Conservation (phyloP, 345 rosid genomes). For the Eucalyptus shirleyi region DNA sequence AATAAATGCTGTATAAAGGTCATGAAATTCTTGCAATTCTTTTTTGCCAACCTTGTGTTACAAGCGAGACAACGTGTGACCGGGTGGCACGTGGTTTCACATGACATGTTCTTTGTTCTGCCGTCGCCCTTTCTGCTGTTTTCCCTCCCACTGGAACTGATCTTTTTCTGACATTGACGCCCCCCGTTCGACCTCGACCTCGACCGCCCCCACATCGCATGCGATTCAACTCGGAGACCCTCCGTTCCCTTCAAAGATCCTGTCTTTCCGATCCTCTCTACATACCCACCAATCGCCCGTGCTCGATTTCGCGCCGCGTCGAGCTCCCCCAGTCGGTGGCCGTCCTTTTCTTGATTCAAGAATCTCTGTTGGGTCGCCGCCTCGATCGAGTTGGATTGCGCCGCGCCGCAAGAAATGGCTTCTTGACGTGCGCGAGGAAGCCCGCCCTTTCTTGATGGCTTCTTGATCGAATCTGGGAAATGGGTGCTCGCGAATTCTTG, state of each 20-base stretch:
- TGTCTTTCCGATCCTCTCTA: neutral
- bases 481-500: constrained; percentile 13
- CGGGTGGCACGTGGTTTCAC: neutral
- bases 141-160: neutral
- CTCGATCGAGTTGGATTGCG: neutral
- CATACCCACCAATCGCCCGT: neutral
- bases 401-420: neutral
- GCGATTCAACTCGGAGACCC: neutral
- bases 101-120: neutral
- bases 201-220: no score
- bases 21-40: no score
- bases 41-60: neutral
- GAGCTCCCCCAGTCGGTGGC: neutral
- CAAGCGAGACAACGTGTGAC: neutral
- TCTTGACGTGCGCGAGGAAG: neutral
- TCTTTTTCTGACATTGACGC: neutral
- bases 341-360: neutral
- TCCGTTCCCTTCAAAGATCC: neutral
- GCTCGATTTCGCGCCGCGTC: neutral
- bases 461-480: constrained; percentile 3
- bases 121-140: neutral
- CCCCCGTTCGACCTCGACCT: no score
- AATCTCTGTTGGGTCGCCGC: neutral
- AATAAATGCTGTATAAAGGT: no score
- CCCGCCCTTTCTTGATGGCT: neutral